phyloP scores from a whole-genome alignment of 768 basidiomycete species.

The Mycena leptocephala region DNA sequence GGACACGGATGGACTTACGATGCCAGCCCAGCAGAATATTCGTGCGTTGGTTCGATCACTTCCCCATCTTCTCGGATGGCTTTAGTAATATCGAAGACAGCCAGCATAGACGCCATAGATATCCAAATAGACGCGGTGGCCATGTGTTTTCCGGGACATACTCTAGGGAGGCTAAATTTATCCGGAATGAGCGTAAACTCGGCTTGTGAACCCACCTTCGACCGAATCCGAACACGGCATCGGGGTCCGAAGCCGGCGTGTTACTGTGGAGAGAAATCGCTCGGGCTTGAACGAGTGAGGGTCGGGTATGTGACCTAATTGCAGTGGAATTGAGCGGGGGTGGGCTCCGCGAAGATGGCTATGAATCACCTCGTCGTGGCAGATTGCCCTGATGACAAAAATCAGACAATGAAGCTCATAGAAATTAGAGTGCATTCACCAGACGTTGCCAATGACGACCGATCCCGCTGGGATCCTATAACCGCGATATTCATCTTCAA shows the following conservation, averaged over 20 bases:
- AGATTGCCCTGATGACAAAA: conserved; percentile 9
- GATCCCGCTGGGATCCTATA: conserved; percentile 48
- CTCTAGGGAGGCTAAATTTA: not conserved
- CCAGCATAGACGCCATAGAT: conserved; percentile 17
- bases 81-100: conserved; percentile 27
- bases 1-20: not conserved
- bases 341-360: not conserved
- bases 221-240: conserved; percentile 17
- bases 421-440: conserved; percentile 29
- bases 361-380: conserved; percentile 14
- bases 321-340: conserved; percentile 26
- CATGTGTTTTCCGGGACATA: conserved; percentile 34
- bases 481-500: conserved; percentile 47
- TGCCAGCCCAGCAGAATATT: conserved; percentile 17
- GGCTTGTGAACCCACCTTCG: conserved; percentile 21
- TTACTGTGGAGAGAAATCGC: conserved; percentile 38
- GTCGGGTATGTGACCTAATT: conserved; percentile 28
- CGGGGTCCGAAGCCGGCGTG: not conserved
- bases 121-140: conserved; percentile 15
- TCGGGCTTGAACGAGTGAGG: conserved; percentile 47
- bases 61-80: conserved; percentile 12
- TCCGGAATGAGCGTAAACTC: not conserved
- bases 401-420: not conserved
- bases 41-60: conserved; percentile 45
- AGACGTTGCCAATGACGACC: conserved; percentile 45